Percentiles rank a stretch among this genome's conserved stretches.
Conservation (phyloP, 495 filamentous ascomycete genomes). For the Aspergillus homomorphus region DNA sequence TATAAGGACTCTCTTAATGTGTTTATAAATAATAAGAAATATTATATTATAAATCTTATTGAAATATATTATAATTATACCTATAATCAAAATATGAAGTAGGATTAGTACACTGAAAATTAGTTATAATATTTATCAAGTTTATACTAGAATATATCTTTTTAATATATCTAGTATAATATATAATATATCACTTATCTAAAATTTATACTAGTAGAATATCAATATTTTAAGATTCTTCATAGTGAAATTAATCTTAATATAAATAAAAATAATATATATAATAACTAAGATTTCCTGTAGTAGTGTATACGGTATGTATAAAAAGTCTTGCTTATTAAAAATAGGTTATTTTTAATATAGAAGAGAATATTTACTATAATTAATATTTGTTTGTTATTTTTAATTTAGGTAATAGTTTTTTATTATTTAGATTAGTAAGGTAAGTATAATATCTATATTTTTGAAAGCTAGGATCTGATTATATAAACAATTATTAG, state of each 20-base stretch:
- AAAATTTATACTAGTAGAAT: too few relatives aligned
- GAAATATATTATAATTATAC: not conserved
- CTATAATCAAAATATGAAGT: not conserved
- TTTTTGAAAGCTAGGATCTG: not conserved
- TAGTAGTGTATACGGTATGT: not conserved
- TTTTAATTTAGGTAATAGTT: not conserved
- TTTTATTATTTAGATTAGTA: too few relatives aligned
- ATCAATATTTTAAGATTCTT: not conserved
- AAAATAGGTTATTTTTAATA: not conserved
- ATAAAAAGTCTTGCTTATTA: too few relatives aligned
- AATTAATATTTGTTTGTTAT: not conserved
- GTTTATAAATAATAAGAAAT: not conserved
- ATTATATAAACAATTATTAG: not conserved
- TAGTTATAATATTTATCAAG: slow-evolving; percentile 47
- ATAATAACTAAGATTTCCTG: not conserved
- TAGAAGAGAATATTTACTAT: not conserved
- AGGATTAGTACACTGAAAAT: slow-evolving; percentile 39
- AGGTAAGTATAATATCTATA: not conserved
- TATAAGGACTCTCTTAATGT: not conserved
- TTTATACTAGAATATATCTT: too few relatives aligned
- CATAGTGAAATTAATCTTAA: not conserved
- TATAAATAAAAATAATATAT: not conserved
- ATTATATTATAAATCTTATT: not conserved
- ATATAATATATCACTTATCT: slow-evolving; percentile 41
- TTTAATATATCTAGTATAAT: slow-evolving; percentile 33